These are phyloP conservation scores for Ascobolus immersus DNA, from an alignment of 495 filamentous ascomycete species.

Conservation along the genomic window DNA sequence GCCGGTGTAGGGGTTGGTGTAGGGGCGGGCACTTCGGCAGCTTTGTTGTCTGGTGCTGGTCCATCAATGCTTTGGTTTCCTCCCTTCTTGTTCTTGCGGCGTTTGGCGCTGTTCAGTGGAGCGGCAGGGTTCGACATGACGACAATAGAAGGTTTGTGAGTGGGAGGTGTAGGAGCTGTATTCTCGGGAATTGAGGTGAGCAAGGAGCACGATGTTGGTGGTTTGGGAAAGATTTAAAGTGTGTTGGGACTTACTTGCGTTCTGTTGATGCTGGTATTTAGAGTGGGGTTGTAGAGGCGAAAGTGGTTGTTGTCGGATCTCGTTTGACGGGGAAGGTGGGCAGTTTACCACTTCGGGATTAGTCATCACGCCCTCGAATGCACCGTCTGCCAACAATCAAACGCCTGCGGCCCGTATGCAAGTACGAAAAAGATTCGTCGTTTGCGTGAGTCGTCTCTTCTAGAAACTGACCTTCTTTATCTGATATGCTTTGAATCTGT, in stretches of 20 bases:
- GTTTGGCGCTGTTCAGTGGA: not conserved
- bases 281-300: too few species aligned
- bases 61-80: not conserved
- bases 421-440: too few species aligned
- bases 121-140: not conserved
- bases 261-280: not conserved
- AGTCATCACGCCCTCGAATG: too few species aligned
- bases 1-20: not conserved
- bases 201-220: not conserved
- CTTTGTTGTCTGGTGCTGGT: not conserved
- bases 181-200: not conserved
- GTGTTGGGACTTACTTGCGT: not conserved
- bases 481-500: too few species aligned
- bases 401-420: too few species aligned
- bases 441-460: too few species aligned
- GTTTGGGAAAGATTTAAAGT: not conserved
- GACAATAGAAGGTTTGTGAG: not conserved
- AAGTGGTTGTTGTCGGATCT: too few species aligned
- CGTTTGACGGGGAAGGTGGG: too few species aligned
- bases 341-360: too few species aligned
- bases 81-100: not conserved
- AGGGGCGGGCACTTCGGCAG: not conserved
- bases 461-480: too few species aligned
- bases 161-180: not conserved
- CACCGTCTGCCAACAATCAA: too few species aligned